Evolutionary conservation across 192 early-diverging fungal species (phyloP), one percentile per base, ranked within the genome.

Genomic region (Coemansia sp.): DNA sequence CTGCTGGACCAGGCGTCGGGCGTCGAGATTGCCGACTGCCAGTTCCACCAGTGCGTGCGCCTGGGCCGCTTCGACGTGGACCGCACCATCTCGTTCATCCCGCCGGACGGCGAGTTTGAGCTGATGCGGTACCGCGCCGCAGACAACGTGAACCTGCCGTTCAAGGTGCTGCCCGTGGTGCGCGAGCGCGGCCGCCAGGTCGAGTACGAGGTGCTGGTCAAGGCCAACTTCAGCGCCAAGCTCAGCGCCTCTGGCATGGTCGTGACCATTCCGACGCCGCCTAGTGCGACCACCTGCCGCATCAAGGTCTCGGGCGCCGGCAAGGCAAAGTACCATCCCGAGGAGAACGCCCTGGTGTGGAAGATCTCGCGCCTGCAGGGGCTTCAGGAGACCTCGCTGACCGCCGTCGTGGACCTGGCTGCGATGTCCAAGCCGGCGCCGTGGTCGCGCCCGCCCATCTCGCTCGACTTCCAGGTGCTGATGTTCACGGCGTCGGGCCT

Each of bases 21-120:
- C 11, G 94, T 98, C 20, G 94, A 95, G 61, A 89, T 98, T 30
- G 96, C 95, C 42, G 96, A 98, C 60, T 90, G 86, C 56, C 92
- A 98, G 63, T 98, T 98, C 82, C 96, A 98, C 67, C 96, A 98
- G 78, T 97, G 96, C 75, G 96, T 98, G 35, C 85, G 90, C 55
- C 73, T 98, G 26, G 91, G 89, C 28, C 86, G 85, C 53, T 98
- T 96, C 64, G 94, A 97, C 50, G 83, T 82, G 19, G 90, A 94
- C 63, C 79, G 94, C 20, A 92, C 90, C 4, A 98, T 98, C 70
- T 95, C 85, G 63, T 98, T 98, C 73, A 90, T 98, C 49, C 96
- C 96, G 45, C 94, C 94, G 0, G 96, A 95, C 60, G 93, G 93
- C 44, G 93, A 95, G 64, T 95, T 92, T 72, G 96, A 98, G 67